Base-by-base conservation (phyloP, 2,329 filamentous ascomycete genomes). In the Domatiomyces catenatus region DNA sequence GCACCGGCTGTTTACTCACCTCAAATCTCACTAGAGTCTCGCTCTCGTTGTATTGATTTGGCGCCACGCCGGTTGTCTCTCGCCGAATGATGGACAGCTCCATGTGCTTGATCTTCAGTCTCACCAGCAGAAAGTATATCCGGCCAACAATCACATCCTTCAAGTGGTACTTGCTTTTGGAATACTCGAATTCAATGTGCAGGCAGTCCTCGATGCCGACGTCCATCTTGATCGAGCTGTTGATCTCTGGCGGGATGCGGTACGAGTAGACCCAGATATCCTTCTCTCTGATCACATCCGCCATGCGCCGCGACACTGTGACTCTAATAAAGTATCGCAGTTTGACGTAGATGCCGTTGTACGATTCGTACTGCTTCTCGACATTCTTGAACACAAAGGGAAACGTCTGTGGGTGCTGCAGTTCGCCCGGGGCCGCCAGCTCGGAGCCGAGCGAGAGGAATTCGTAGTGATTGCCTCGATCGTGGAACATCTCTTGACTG, bases 301-400 rank as follows among this genome's bases (percentile, higher is more conserved):
- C 87, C 88, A 98, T 96, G 66, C 92, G 81, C 63, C 92, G 81
- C 48, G 88, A 94, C 46, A 98, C 92, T 36, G 92, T 98, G 60
- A 96, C 92, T 60, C 89, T 85, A 52, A 96, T 83, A 70, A 96
- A 96, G 78, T 98, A 98, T 60, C 92, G 88, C 66, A 98, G 79
- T 75, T 94, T 94, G 63, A 98, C 92, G 66, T 98, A 98, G 79
- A 98, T 98, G 64, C 92, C 92, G 67, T 94, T 94, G 76, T 98
- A 98, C 58, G 89, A 95, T 71, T 98, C 93, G 76, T 98, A 98
- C 69, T 94, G 89, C 75, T 98, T 98, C 77, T 98, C 92, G 62
- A 98, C 88, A 69, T 96, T 98, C 70, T 96, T 96, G 80, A 98
- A 98, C 74, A 95, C 94, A 79, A 98, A 98, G 60, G 94, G 87